phyloP scores from a whole-genome alignment of 129 eudicot genomes.

The Artemisia argyi region DNA sequence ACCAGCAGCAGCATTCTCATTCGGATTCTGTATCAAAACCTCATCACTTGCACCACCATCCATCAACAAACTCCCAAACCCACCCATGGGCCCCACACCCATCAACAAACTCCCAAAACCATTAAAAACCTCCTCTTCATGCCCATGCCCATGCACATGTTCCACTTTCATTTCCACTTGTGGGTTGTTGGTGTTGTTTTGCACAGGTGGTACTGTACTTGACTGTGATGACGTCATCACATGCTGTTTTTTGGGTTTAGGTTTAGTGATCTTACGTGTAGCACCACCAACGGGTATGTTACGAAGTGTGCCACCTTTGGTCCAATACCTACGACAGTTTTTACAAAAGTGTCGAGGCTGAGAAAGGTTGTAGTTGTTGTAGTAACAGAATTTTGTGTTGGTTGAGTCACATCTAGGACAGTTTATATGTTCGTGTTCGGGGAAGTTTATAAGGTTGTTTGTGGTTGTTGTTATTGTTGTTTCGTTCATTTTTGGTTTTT shows the following conservation, averaged over 20 bases:
- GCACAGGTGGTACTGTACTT: neutral
- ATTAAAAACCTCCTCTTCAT: slow-evolving; percentile 16
- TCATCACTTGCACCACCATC: slow-evolving; percentile 32
- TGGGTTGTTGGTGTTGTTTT: neutral
- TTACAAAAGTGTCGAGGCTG: slow-evolving; percentile 86
- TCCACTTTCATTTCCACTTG: slow-evolving; percentile 5
- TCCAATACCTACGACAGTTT: slow-evolving; percentile 74
- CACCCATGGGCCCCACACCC: slow-evolving; percentile 40
- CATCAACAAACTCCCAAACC: slow-evolving; percentile 52
- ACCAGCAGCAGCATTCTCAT: slow-evolving; percentile 12
- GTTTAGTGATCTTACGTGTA: slow-evolving; percentile 57
- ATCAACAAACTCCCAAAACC: slow-evolving; percentile 44
- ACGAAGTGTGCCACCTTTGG: slow-evolving; percentile 80
- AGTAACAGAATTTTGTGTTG: slow-evolving; percentile 86
- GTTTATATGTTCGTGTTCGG: slow-evolving; percentile 64
- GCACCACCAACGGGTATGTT: slow-evolving; percentile 82
- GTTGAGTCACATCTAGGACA: slow-evolving; percentile 76
- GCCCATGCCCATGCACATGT: too few species aligned
- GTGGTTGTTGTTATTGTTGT: slow-evolving; percentile 23
- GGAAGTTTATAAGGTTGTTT: slow-evolving; percentile 36
- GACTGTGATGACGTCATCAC: neutral
- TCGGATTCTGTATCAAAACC: slow-evolving; percentile 33
- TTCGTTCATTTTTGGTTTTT: slow-evolving; percentile 19
- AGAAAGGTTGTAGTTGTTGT: slow-evolving; percentile 90
- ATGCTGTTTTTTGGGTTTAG: slow-evolving; percentile 30